Percentiles rank a stretch among this genome's conserved stretches.
These are phyloP conservation scores for Polyplosphaeria fusca DNA, from an alignment of 495 filamentous ascomycete species.

Conservation along the genomic window DNA sequence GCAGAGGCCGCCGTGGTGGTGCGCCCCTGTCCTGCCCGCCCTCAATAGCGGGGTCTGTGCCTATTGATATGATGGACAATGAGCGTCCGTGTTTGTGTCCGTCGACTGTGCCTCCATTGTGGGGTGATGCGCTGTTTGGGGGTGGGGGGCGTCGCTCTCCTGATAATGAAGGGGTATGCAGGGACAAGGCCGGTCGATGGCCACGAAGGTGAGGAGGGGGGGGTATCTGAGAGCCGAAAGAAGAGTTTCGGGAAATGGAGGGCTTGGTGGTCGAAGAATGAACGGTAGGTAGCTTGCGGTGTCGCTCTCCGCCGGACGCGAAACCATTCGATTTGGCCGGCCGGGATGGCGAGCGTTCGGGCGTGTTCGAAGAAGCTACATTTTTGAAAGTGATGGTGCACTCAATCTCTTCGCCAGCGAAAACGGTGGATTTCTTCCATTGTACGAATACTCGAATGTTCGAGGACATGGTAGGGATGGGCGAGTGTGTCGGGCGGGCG, in stretches of 20 bases:
- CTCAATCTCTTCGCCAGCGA: slow-evolving; percentile 89
- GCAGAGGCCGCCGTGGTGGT: slow-evolving; percentile 49
- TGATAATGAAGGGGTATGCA: slow-evolving; percentile 50
- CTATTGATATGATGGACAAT: slow-evolving; percentile 92
- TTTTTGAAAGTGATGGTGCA: slow-evolving; percentile 97
- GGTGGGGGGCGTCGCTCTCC: slow-evolving; percentile 28
- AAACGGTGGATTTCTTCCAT: slow-evolving; percentile 87
- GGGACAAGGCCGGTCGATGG: slow-evolving; percentile 57
- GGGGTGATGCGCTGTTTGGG: slow-evolving; percentile 16
- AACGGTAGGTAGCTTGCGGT: slow-evolving; percentile 44
- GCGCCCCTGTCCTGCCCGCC: slow-evolving; percentile 43
- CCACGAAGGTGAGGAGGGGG: slow-evolving; percentile 44
- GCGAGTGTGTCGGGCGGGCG: slow-evolving; percentile 1
- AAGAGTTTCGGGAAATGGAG: slow-evolving; percentile 34
- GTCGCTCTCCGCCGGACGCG: slow-evolving; percentile 40
- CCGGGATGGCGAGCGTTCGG: slow-evolving; percentile 42
- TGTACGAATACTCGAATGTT: slow-evolving; percentile 93
- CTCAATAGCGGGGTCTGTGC: slow-evolving; percentile 56
- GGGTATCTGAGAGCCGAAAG: slow-evolving; percentile 27
- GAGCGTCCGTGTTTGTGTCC: slow-evolving; percentile 67
- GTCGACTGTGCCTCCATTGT: slow-evolving; percentile 22
- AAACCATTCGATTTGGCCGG: slow-evolving; percentile 41
- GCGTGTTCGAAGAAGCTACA: slow-evolving; percentile 52
- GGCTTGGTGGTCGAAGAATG: slow-evolving; percentile 35
- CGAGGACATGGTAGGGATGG: slow-evolving; percentile 32